Percentiles rank a stretch among this genome's conserved stretches.
Conservation (phyloP, 768 basidiomycete species). For the Tylopilus felleus region DNA sequence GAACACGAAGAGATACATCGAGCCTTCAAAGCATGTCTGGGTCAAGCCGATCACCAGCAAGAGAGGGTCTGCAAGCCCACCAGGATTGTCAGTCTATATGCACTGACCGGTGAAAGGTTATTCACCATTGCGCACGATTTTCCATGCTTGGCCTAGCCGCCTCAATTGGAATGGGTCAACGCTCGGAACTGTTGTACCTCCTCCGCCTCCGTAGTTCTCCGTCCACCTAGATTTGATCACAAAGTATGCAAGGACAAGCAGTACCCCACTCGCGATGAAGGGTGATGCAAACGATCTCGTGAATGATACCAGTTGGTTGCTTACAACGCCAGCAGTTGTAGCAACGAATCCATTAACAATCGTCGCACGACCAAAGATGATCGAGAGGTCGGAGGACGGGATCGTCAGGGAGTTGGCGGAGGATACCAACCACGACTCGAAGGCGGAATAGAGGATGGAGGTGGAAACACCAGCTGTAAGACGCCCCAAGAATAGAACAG, state of each 20-base stretch:
- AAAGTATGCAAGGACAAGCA: constrained; percentile 53
- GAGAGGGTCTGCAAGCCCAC: constrained; percentile 46
- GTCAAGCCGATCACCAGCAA: constrained; percentile 65
- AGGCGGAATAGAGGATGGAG: constrained; percentile 71
- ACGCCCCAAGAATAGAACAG: constrained; percentile 60
- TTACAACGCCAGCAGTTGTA: constrained; percentile 59
- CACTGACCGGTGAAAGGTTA: background rate
- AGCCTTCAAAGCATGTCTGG: constrained; percentile 81
- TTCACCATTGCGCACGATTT: constrained; percentile 51
- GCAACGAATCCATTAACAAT: constrained; percentile 74
- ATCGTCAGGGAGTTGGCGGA: constrained; percentile 51
- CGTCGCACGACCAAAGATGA: constrained; percentile 70
- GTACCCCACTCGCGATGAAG: constrained; percentile 58
- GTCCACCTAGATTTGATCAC: constrained; percentile 58
- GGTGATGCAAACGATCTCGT: constrained; percentile 57
- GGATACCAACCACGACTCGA: constrained; percentile 76
- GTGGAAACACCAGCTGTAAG: constrained; percentile 70
- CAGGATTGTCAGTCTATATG: background rate
- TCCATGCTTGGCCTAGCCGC: constrained; percentile 54
- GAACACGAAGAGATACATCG: constrained; percentile 85
- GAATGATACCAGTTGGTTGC: constrained; percentile 58
- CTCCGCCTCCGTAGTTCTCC: constrained; percentile 65
- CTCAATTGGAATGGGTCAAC: constrained; percentile 48
- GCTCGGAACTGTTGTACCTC: constrained; percentile 18
- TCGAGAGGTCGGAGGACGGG: constrained; percentile 55